Evolutionary conservation across 257 asterid species (phyloP), one percentile per base, ranked within the genome.

Genomic region (Forsythia suspensa): DNA sequence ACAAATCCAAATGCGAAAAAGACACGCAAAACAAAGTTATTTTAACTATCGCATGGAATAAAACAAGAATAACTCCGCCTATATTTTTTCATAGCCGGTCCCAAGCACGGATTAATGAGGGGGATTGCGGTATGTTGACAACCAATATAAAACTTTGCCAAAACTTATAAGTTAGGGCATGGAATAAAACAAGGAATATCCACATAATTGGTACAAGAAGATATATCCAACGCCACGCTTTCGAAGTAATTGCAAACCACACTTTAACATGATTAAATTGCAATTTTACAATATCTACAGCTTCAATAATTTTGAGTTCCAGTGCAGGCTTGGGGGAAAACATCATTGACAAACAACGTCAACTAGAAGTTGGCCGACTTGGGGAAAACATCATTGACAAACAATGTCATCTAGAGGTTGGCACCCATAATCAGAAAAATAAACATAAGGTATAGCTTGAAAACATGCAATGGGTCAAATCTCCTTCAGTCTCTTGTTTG

Each of bases 1-100:
- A 92, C 98, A 73, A 89, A 94, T 20, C 97, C 98, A 74, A 94
- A 94, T 77, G 97, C 97, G 39, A 97, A 92, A 80, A 92, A 94
- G 55, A 94, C 97, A 96, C 92, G 95, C 76, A 85, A 66, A 67
- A 73, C 52, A 77, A 52, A 74, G 51, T 77, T 76, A 72, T 72
- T 34, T 69, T 34, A 77, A 37, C 76, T 74, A 77, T n/a, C 72
- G 78, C 71, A 79, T 63, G 38, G 6, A 63, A 63, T 29, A 63
- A 63, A 63, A 63, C n/a, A n/a, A n/a, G n/a, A n/a, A n/a, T n/a
- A n/a, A n/a, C n/a, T n/a, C n/a, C n/a, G n/a, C n/a, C n/a, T n/a
- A n/a, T 48, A 48, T 18, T n/a, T 20, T 59, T 20, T 59, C 67
- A 59, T 21, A 20, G 67, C 34, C 4, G 6, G 67, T 59, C 67